Evolutionary conservation across 192 early-diverging fungal species (phyloP), one percentile per base, ranked within the genome.

Genomic region (Phlyctochytrium bullatum): DNA sequence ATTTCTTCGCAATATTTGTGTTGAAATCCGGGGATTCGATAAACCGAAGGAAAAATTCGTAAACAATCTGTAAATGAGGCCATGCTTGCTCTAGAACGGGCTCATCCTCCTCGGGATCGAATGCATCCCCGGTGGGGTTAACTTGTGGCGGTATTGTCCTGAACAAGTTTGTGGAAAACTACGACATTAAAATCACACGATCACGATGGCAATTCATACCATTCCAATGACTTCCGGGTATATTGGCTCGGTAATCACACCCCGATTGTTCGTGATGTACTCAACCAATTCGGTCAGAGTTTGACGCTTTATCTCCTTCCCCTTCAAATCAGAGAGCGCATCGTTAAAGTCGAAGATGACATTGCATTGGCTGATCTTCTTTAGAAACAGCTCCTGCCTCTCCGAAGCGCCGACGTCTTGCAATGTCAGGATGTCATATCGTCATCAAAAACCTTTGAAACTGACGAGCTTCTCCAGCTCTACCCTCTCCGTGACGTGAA

Each of bases 91-190:
- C 97, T 54, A 98, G 79, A 1, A 95, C 93, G 2, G 97, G 97
- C 74, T 99, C 97, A 75, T 99, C 97, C 65, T 99, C 97, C 71
- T 99, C 97, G 6, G 97, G 96, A 77, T 99, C 97, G 70, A 94
- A 99, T 23, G 92, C 94, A 62, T 97, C 97, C 47, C 94, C 97
- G 47, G 85, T 88, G 25, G 93, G 93, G 68, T 94, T 97, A 34
- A 94, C 89, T 79, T 93, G 94, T 0, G 97, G 97, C 10, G 97
- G 92, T 25, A 98, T 93, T 1, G 96, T 93, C 52, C 97, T 86
- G 78, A 99, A 98, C 23, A 99, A 81, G 79, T 99, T 99, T 1
- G 87, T 84, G 28, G 92, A 85, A 86, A 95, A 93, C 93, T 94
- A 20, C 20, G 20, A 47, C 20, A 20, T 14, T 47, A 20, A 47